A percentile compares a stretch with the other conserved stretches of the same genome.
Conservation (phyloP, 169 alveolate genomes). For the Eimeria necatrix region DNA sequence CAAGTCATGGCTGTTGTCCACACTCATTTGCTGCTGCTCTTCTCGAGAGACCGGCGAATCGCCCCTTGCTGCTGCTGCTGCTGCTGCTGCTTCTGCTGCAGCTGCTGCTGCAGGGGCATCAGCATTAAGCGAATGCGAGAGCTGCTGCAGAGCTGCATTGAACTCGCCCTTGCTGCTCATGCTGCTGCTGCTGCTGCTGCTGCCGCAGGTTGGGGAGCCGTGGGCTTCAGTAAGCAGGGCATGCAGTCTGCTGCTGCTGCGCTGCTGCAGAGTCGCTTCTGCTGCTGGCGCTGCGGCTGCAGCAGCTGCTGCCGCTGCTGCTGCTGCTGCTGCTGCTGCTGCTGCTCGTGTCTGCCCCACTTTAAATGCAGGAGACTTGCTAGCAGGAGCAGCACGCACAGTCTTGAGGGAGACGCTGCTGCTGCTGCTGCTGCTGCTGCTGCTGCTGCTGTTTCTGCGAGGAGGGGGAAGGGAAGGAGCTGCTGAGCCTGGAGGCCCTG, state of each 20-base stretch:
- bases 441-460: constrained; percentile 36
- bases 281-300: constrained; percentile 13
- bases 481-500: neutral
- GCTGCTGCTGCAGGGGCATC: neutral
- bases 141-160: constrained; percentile 47
- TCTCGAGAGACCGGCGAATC: neutral
- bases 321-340: constrained; percentile 55
- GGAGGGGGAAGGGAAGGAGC: constrained; percentile 41
- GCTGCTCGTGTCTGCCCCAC: constrained; percentile 45
- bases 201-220: constrained; percentile 46
- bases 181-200: constrained; percentile 56
- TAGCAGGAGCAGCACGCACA: constrained; percentile 41
- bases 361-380: constrained; percentile 54
- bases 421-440: constrained; percentile 52
- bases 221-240: constrained; percentile 3
- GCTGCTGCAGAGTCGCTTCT: constrained; percentile 36
- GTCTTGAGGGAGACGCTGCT: constrained; percentile 19
- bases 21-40: constrained; percentile 13
- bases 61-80: constrained; percentile 20
- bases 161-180: constrained; percentile 1
- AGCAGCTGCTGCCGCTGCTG: constrained; percentile 60
- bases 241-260: constrained; percentile 68
- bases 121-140: neutral
- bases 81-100: constrained; percentile 48
- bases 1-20: neutral